Evolutionary conservation across 2,329 filamentous ascomycete species (phyloP).

Genomic region (Fusarium aywerte): DNA sequence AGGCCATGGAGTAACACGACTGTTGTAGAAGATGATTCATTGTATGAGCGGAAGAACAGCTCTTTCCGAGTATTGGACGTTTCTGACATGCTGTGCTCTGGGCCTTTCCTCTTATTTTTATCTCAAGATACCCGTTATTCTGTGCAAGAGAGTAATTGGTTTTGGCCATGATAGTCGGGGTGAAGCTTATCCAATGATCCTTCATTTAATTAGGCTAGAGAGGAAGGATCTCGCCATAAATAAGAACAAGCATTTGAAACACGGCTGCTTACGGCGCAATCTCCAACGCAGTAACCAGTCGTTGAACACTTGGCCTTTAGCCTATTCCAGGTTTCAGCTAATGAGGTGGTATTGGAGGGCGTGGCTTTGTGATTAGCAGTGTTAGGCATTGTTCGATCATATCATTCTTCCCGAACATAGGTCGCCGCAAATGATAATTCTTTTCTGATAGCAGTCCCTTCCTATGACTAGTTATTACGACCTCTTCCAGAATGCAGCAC

Average conservation of each 20-base stretch:
- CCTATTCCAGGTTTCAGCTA: background rate
- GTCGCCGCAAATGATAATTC: too few species aligned
- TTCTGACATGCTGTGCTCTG: background rate
- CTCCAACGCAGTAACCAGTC: background rate
- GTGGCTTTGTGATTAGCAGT: background rate
- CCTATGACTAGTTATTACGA: too few species aligned
- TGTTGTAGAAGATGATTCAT: conserved; percentile 44
- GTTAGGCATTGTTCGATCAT: background rate
- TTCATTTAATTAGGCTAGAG: background rate
- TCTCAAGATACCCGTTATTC: too few species aligned
- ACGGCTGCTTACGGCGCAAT: background rate
- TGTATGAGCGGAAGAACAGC: conserved; percentile 18
- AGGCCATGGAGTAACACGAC: conserved; percentile 50
- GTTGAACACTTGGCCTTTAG: background rate
- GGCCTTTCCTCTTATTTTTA: accelerated
- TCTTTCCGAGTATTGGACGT: background rate
- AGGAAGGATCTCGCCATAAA: background rate
- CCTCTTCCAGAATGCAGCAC: background rate
- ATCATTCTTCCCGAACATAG: too few species aligned
- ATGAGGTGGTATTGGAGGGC: background rate
- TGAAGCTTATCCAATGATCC: background rate
- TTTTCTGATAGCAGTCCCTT: too few species aligned
- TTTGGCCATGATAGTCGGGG: background rate
- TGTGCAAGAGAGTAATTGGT: background rate
- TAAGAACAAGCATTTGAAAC: background rate